Evolutionary conservation across 163 green algal species (phyloP).

Genomic region (Volvox carteri): DNA sequence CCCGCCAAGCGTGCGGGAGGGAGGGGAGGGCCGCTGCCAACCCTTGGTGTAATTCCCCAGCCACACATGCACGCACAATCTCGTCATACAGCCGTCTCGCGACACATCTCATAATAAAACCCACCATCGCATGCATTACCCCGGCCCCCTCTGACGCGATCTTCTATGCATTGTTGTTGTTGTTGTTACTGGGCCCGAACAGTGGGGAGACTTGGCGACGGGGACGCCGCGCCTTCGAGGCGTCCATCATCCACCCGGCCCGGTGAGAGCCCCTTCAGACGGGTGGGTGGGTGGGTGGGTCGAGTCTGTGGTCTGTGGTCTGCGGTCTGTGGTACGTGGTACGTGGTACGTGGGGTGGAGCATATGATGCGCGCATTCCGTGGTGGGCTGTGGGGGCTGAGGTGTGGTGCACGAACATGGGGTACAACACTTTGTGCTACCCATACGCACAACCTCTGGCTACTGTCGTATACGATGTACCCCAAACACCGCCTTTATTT

Average conservation of each 20-base stretch:
- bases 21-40: too few species aligned
- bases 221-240: background rate
- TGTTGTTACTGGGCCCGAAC: background rate
- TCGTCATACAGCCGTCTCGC: background rate
- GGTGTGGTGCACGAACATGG: background rate
- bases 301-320: background rate
- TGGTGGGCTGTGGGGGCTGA: background rate
- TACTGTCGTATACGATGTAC: too few species aligned
- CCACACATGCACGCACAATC: background rate
- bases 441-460: background rate
- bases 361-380: too few species aligned
- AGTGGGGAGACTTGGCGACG: conserved; percentile 22
- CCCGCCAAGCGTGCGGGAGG: too few species aligned
- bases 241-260: conserved; percentile 34
- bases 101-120: background rate
- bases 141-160: background rate
- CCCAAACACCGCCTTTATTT: too few species aligned
- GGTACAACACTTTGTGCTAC: background rate
- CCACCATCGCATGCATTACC: background rate
- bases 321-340: background rate
- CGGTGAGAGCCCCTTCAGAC: too few species aligned
- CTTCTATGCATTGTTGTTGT: background rate
- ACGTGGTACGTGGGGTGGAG: too few species aligned
- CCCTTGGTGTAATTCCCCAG: background rate
- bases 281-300: background rate